These are phyloP conservation scores for Hygrophila difformis DNA, from an alignment of 257 asterid species.

Conservation along the genomic window DNA sequence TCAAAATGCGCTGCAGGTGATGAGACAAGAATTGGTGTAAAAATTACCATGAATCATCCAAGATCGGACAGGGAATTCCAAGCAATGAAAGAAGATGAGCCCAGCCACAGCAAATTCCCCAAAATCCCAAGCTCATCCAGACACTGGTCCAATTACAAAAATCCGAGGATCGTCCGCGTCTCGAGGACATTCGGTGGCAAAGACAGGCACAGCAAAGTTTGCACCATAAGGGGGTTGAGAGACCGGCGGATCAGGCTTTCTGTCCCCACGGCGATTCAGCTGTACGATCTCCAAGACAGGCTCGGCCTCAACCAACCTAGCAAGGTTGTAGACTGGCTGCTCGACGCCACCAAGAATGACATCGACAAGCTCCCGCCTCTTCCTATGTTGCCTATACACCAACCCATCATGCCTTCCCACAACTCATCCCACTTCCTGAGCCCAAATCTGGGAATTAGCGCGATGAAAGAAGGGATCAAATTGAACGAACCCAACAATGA, in stretches of 20 bases:
- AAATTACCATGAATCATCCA: constrained; percentile 34
- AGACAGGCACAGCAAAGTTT: constrained; percentile 78
- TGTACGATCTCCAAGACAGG: constrained; percentile 72
- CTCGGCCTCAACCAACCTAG: constrained; percentile 79
- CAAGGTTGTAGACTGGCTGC: constrained; percentile 71
- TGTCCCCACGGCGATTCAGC: constrained; percentile 61
- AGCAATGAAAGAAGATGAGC: constrained; percentile 40
- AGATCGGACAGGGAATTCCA: constrained; percentile 20
- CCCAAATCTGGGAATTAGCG: neutral
- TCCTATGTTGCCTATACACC: constrained; percentile 28
- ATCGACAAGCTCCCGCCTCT: constrained; percentile 72
- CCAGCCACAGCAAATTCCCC: constrained; percentile 13
- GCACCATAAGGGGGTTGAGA: constrained; percentile 58
- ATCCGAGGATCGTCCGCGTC: constrained; percentile 71
- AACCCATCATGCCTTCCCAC: neutral
- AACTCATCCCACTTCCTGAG: neutral
- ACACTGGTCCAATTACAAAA: constrained; percentile 49
- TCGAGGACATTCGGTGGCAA: constrained; percentile 69
- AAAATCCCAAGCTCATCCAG: constrained; percentile 27
- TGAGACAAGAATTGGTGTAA: constrained; percentile 21
- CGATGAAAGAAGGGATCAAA: constrained; percentile 14
- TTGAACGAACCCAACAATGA: constrained; percentile 8
- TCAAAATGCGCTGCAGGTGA: constrained; percentile 34
- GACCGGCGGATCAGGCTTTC: constrained; percentile 71
- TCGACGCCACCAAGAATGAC: constrained; percentile 47